Evolutionary conservation across 345 rosid genomes (phyloP), one percentile per base, ranked within the genome.

Genomic region (Excoecaria agallocha): DNA sequence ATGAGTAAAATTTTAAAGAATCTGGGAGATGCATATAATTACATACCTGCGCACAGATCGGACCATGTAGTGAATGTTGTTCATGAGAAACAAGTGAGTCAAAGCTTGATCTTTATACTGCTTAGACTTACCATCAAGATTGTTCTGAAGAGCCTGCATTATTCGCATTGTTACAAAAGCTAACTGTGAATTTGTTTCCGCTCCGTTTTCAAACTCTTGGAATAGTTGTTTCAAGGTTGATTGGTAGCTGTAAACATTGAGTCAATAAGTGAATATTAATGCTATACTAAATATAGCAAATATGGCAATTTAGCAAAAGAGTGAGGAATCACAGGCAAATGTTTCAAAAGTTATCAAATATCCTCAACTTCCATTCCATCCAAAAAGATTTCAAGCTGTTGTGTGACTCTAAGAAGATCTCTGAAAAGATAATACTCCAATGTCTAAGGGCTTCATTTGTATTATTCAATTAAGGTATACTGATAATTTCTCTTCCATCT

Each of bases 91-190:
- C 75, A 95, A 83, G 77, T 93, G 90, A 20, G 96, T 95, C 90
- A 95, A 85, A 77, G 98, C 89, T 74, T 85, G 87, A 80, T 95
- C 99, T 82, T 70, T 89, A 77, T 93, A 93, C 89, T 95, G 99
- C 89, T 93, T 95, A 13, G 99, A 90, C 82, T 93, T 95, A 54
- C 91, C 98, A 68, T 91, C 97, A 80, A 95, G 87, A 84, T 95
- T 95, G 73, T 88, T 90, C 82, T 93, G 99, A 88, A 95, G 99
- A n/a, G 99, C 98, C 85, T 91, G 99, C 98, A 95, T 95, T 70
- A 95, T 93, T 77, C 86, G 85, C 96, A 93, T 90, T 70, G 99
- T 95, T 66, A 95, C 90, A 30, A 93, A 76, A 68, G 97, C 96
- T 70, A 95, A 83, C 82, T 95, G 94, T 63, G 98, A 88, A 78